phyloP scores from a whole-genome alignment of 2,329 filamentous ascomycete species.

The Xylaria sp. region DNA sequence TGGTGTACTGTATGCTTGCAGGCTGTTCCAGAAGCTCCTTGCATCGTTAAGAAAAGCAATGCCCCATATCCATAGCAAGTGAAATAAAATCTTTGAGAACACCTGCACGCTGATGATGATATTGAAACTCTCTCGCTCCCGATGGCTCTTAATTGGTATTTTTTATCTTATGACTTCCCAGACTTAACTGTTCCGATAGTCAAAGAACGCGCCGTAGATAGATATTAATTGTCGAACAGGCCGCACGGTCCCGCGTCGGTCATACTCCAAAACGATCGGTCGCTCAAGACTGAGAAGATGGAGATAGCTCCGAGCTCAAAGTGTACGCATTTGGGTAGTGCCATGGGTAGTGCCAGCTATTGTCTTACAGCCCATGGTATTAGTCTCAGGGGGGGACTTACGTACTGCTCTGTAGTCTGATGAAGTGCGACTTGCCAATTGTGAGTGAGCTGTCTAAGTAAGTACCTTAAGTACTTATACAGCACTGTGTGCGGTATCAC shows the following conservation, averaged over 20 bases:
- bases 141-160: background rate
- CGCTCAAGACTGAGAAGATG: conserved; percentile 19
- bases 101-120: background rate
- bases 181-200: background rate
- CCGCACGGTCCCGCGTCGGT: background rate
- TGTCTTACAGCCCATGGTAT: conserved; percentile 23
- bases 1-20: no score
- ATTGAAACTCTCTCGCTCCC: background rate
- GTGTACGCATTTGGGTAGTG: background rate
- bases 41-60: conserved; percentile 13
- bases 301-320: conserved; percentile 26
- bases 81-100: background rate
- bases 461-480: background rate
- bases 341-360: conserved; percentile 23
- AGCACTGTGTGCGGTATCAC: background rate
- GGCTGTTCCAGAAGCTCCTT: conserved; percentile 19
- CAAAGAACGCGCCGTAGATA: conserved; percentile 7
- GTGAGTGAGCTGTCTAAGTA: background rate
- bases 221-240: background rate
- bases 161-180: background rate
- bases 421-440: background rate
- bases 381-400: conserved; percentile 19
- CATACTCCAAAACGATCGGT: conserved; percentile 15
- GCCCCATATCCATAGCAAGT: background rate
- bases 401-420: background rate